These are phyloP conservation scores for Cercospora sp. DNA, from an alignment of 2,329 filamentous ascomycete genomes.

Conservation along the genomic window DNA sequence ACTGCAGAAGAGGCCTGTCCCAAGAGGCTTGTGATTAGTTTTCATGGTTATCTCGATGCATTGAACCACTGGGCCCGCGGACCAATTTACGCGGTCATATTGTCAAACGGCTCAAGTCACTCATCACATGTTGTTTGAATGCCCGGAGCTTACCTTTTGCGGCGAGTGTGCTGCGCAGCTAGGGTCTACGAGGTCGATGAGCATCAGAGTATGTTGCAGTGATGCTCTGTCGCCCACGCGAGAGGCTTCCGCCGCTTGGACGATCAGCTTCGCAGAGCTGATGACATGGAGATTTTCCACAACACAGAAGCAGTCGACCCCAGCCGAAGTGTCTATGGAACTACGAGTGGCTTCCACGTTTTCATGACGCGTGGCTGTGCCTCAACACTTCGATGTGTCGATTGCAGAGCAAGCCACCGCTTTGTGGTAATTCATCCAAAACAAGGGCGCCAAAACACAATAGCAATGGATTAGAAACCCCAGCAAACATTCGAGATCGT, in stretches of 20 bases:
- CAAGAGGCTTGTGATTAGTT: background rate
- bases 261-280: background rate
- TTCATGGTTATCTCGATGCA: background rate
- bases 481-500: background rate
- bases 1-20: background rate
- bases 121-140: too few relatives aligned
- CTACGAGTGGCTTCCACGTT: background rate
- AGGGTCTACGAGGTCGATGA: background rate
- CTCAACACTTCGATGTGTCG: background rate
- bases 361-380: background rate
- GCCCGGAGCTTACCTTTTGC: too few relatives aligned
- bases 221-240: too few relatives aligned
- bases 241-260: background rate
- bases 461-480: background rate
- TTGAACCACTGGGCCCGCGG: background rate
- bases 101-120: background rate
- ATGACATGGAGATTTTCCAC: background rate
- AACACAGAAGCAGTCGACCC: background rate
- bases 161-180: too few relatives aligned
- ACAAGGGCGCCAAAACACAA: background rate
- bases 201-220: background rate
- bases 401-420: background rate
- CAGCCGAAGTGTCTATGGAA: background rate
- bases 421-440: background rate
- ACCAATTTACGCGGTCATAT: background rate